These are phyloP conservation scores for Pestalotiopsis sp. DNA, from an alignment of 2,329 filamentous ascomycete genomes.

Conservation along the genomic window DNA sequence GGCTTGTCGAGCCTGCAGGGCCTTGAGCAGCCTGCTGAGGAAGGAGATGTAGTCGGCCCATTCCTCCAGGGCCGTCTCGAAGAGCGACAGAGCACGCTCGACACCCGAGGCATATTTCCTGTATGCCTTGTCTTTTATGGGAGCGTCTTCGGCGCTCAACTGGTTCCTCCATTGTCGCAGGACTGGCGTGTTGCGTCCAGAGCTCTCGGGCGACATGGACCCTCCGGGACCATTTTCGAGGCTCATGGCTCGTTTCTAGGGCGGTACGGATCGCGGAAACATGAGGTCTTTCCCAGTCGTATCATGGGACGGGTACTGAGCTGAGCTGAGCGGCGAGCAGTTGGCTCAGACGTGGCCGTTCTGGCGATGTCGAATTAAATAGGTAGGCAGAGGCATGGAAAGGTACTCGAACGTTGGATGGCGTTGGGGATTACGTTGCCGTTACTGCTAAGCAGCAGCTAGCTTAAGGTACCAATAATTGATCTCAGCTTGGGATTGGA, in stretches of 20 bases:
- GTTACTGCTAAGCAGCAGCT: conserved; percentile 19
- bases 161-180: conserved; percentile 77
- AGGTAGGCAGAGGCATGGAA: conserved; percentile 1
- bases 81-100: conserved; percentile 84
- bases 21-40: conserved; percentile 86
- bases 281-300: conserved; percentile 6
- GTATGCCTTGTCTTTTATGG: conserved; percentile 68
- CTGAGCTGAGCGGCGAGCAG: not conserved
- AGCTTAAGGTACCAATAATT: not conserved
- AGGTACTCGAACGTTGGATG: conserved; percentile 12
- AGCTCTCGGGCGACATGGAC: conserved; percentile 78
- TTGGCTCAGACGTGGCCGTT: conserved; percentile 7
- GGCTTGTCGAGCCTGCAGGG: conserved; percentile 82
- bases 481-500: conserved; percentile 13
- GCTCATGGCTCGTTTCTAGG: conserved; percentile 52
- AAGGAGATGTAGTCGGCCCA: conserved; percentile 99
- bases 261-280: conserved; percentile 15
- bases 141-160: conserved; percentile 63
- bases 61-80: conserved; percentile 93
- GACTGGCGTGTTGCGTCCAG: conserved; percentile 77
- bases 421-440: conserved; percentile 25
- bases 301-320: not conserved
- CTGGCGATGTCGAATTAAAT: not conserved
- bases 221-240: conserved; percentile 62
- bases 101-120: conserved; percentile 89